Evolutionary conservation across 129 eudicot species (phyloP).

Genomic region (sunflower (Helianthus annuus)): HanXRQr2.0-SUNRISE NC_035433.2:24904921-24905420

Average conservation of each 20-base stretch:
- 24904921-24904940: conserved; percentile 94
- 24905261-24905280: conserved; percentile 80
- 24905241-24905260: conserved; percentile 11
- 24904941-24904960: conserved; percentile 80
- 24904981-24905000: conserved; percentile 56
- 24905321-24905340: conserved; percentile 80
- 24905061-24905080: conserved; percentile 77
- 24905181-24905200: conserved; percentile 32
- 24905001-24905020: conserved; percentile 69
- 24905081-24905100: conserved; percentile 72
- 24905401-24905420: not conserved
- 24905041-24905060: conserved; percentile 68
- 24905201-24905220: not conserved
- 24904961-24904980: conserved; percentile 73
- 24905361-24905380: conserved; percentile 66
- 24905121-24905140: conserved; percentile 77
- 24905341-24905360: conserved; percentile 88
- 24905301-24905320: conserved; percentile 77
- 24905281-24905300: conserved; percentile 87
- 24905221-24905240: conserved; percentile 15
- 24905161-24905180: conserved; percentile 74
- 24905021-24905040: conserved; percentile 62
- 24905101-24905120: conserved; percentile 79
- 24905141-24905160: conserved; percentile 76
- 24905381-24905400: not conserved